phyloP scores from a whole-genome alignment of 352 stramenopile genomes.

The Pilasporangium apinafurcum region DNA sequence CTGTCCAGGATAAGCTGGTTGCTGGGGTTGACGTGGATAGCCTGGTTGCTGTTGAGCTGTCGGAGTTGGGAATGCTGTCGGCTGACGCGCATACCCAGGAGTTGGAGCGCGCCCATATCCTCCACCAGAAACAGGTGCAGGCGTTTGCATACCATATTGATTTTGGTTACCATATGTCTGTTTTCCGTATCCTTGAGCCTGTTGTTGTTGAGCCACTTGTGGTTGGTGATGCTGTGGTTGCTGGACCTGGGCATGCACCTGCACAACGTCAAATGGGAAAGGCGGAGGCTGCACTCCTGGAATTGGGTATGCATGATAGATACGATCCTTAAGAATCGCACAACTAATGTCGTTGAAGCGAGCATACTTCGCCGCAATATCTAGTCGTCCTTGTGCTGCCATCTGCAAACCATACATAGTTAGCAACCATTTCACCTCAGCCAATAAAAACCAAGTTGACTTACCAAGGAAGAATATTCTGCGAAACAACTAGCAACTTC shows the following conservation, averaged over 20 bases:
- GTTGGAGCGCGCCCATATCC: conserved; percentile 22
- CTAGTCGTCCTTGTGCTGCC: conserved; percentile 89
- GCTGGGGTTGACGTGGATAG: conserved; percentile 19
- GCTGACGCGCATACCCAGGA: conserved; percentile 30
- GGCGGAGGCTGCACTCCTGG: conserved; percentile 73
- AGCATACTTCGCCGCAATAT: conserved; percentile 91
- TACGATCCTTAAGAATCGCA: conserved; percentile 79
- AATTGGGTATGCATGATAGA: conserved; percentile 78
- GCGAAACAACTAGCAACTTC: conserved; percentile 89
- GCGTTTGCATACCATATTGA: conserved; percentile 35
- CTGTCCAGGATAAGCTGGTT: conserved; percentile 4
- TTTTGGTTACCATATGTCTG: conserved; percentile 30
- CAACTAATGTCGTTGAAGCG: conserved; percentile 72
- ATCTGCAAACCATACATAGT: conserved; percentile 44
- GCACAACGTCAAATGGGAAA: conserved; percentile 81
- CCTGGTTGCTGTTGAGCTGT: conserved; percentile 27
- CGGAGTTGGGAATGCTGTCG: too few species aligned
- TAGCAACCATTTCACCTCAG: neutral
- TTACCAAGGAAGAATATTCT: conserved; percentile 85
- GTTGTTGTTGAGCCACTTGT: conserved; percentile 21
- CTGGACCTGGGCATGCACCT: conserved; percentile 45
- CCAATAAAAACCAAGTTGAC: conserved; percentile 12
- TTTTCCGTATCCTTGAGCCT: conserved; percentile 9
- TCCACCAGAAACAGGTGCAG: conserved; percentile 20
- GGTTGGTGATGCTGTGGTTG: conserved; percentile 56